Base-by-base conservation (phyloP, 768 basidiomycete genomes). In the Boletus sensibilis region DNA sequence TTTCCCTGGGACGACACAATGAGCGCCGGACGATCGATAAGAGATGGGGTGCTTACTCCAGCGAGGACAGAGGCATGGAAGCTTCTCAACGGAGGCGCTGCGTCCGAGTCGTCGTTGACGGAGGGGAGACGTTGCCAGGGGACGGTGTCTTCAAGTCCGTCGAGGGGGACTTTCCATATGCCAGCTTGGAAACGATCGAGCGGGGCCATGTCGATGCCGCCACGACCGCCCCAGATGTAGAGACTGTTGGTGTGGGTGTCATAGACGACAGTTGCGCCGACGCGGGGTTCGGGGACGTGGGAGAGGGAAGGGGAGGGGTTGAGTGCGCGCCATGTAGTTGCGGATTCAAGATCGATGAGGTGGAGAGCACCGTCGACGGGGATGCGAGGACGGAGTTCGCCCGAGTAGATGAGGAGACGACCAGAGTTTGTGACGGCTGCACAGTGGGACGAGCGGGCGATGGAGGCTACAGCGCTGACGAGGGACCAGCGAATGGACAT, bases 221-320 rank as follows among this genome's bases (percentile, higher is more conserved):
- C 77, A 18, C 79, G 71, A 4, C 80, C 79, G 4, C 79, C 79
- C 74, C 78, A 82, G 42, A 79, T 45, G 58, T 78, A 78, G 42
- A 78, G 60, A 4, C 16, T 48, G 38, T 61, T 48, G 7, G 52
- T 34, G n/a, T 16, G 25, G 16, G 63, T 37, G 46, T 70, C 66
- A 43, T 56, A 68, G 11, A 55, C 56, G 42, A 66, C 41, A 5
- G 58, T 47, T 43, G 68, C 68, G 5, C 67, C 67, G 18, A 68
- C 59, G 14, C 67, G 63, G 41, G 68, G 63, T 14, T 53, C 44
- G 53, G 67, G 53, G 45, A 51, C 4, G 52, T 57, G 25, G 56
- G 51, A 20, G 18, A 45, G 43, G 0, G 44, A 64, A 45, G 27
- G 74, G 63, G 21, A 71, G 18, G 59, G 29, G 42, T 6, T 14